Percentiles rank a stretch among this genome's conserved stretches.
These are phyloP conservation scores for Fomitopsis pinicola DNA, from an alignment of 1,284 basidiomycete genomes.

Conservation along the genomic window DNA sequence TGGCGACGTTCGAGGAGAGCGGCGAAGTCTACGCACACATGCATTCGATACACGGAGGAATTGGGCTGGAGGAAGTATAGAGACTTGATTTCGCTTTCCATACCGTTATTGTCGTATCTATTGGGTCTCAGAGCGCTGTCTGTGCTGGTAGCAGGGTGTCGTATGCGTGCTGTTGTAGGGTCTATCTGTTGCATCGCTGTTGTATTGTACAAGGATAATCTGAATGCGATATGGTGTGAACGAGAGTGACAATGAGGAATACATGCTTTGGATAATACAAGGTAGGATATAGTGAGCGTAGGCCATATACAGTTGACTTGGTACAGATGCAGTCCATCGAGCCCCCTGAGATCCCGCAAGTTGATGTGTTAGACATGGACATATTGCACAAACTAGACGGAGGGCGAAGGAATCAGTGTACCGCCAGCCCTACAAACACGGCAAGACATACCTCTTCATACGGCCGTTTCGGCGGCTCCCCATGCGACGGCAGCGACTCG, in stretches of 20 bases:
- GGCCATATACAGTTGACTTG: neutral
- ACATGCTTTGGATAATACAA: neutral
- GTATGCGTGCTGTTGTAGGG: neutral
- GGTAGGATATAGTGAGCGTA: neutral
- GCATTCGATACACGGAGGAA: slow-evolving; percentile 45
- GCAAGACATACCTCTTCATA: slow-evolving; percentile 48
- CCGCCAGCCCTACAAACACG: neutral
- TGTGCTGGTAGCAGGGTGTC: neutral
- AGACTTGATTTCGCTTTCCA: neutral
- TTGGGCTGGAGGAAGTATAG: slow-evolving; percentile 21
- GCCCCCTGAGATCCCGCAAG: neutral
- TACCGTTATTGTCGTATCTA: neutral
- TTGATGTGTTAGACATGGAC: slow-evolving; percentile 7
- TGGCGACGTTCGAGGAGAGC: slow-evolving; percentile 57
- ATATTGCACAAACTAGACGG: slow-evolving; percentile 16
- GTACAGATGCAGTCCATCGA: neutral
- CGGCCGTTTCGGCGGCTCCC: slow-evolving; percentile 46
- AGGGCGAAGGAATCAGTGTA: neutral
- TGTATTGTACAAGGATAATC: neutral
- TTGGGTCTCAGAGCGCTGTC: neutral
- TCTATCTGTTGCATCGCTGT: neutral
- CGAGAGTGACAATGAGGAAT: neutral
- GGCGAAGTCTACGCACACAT: slow-evolving; percentile 59
- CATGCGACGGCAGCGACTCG: slow-evolving; percentile 50
- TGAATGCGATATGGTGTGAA: neutral